Conservation (phyloP, 1,139 yeast genomes). For the Debaryomycetaceae sp. region DNA sequence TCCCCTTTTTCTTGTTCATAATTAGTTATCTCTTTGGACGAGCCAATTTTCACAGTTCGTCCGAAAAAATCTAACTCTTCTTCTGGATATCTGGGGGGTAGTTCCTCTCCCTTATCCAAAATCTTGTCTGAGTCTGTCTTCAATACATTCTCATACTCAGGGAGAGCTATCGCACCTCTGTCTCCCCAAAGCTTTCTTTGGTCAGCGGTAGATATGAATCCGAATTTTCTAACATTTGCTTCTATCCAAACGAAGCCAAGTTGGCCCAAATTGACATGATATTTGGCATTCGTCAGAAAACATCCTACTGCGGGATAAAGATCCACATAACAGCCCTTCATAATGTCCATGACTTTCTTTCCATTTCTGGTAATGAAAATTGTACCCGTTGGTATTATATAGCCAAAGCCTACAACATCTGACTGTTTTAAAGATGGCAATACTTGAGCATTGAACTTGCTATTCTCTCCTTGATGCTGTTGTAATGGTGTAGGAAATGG, state of each 20-base stretch:
- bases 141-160: constrained; percentile 30
- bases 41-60: constrained; percentile 24
- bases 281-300: constrained; percentile 64
- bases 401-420: constrained; percentile 92
- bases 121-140: constrained; percentile 39
- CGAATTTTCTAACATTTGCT: constrained; percentile 91
- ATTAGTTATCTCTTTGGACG: constrained; percentile 19
- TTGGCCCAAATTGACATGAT: constrained; percentile 87
- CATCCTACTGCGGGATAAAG: constrained; percentile 89
- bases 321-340: constrained; percentile 75
- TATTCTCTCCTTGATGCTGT: constrained; percentile 47
- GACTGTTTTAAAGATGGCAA: constrained; percentile 79
- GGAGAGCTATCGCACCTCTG: constrained; percentile 42
- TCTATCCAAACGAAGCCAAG: constrained; percentile 91
- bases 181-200: constrained; percentile 39
- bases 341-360: constrained; percentile 76
- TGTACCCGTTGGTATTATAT: constrained; percentile 73
- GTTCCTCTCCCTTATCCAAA: constrained; percentile 67
- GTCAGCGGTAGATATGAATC: constrained; percentile 69
- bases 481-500: constrained; percentile 58
- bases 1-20: constrained; percentile 11
- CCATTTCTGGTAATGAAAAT: constrained; percentile 91
- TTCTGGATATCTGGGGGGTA: constrained; percentile 67
- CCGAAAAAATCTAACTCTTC: constrained; percentile 68
- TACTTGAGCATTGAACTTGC: constrained; percentile 55